phyloP scores from a whole-genome alignment of 1,139 yeast genomes.

The Protomyces macrosporus region DNA sequence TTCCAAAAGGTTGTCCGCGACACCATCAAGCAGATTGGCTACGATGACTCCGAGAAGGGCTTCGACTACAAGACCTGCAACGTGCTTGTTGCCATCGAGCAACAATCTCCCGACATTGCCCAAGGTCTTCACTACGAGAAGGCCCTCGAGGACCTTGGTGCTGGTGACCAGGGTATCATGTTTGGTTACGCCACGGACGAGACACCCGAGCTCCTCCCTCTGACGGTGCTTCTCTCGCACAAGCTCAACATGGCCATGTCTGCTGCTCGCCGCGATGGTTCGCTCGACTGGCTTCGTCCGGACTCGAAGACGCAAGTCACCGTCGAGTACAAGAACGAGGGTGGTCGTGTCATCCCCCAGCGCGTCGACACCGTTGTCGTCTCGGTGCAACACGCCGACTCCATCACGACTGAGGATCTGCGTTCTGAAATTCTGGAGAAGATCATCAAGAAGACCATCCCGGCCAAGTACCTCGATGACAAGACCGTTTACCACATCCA shows the following conservation, averaged over 20 bases:
- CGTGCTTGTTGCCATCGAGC: slow-evolving; percentile 97
- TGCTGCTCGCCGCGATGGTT: slow-evolving; percentile 92
- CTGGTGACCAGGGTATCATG: slow-evolving; percentile 99
- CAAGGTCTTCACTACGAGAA: slow-evolving; percentile 98
- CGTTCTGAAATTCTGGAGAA: slow-evolving; percentile 71
- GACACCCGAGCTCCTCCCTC: slow-evolving; percentile 94
- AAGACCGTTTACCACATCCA: slow-evolving; percentile 96
- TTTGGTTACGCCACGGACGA: slow-evolving; percentile 99
- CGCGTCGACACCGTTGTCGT: slow-evolving; percentile 97
- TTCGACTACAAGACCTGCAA: slow-evolving; percentile 99
- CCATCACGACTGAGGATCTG: slow-evolving; percentile 85
- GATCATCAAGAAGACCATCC: slow-evolving; percentile 86
- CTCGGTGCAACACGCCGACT: slow-evolving; percentile 97
- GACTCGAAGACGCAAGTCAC: slow-evolving; percentile 99
- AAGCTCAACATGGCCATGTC: slow-evolving; percentile 96
- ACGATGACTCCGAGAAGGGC: slow-evolving; percentile 93
- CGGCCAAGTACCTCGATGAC: slow-evolving; percentile 83
- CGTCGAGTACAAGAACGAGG: slow-evolving; percentile 86
- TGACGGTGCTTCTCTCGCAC: slow-evolving; percentile 90
- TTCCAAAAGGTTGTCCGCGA: slow-evolving; percentile 97
- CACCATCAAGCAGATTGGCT: slow-evolving; percentile 97
- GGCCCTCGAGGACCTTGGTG: slow-evolving; percentile 96
- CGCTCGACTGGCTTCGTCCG: slow-evolving; percentile 95
- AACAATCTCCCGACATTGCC: slow-evolving; percentile 98
- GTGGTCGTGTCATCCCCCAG: slow-evolving; percentile 90